Conservation (phyloP, 208 protist genomes). For the Herpetomonas tarakana region DNA sequence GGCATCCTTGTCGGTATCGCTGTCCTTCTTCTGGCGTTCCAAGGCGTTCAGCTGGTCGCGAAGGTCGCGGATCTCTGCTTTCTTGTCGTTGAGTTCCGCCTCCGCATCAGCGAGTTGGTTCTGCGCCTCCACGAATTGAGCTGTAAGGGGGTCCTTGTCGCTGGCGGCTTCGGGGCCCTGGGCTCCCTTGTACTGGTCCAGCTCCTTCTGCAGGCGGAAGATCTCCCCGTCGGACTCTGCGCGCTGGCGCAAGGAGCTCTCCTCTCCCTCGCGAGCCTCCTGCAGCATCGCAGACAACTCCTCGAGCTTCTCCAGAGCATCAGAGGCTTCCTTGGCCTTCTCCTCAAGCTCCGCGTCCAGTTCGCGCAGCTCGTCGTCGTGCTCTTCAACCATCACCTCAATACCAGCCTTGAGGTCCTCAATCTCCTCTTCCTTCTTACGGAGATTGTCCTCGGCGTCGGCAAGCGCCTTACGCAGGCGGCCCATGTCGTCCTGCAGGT, state of each 20-base stretch:
- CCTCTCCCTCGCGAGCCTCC: constrained; percentile 62
- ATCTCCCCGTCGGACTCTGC: constrained; percentile 68
- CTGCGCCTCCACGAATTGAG: constrained; percentile 25
- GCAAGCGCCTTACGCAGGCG: constrained; percentile 34
- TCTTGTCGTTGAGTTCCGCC: constrained; percentile 10
- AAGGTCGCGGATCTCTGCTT: constrained; percentile 1
- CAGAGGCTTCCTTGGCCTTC: constrained; percentile 60
- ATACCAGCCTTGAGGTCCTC: constrained; percentile 45
- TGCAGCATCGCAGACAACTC: constrained; percentile 78
- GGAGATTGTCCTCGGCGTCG: constrained; percentile 31
- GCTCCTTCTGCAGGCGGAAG: constrained; percentile 63
- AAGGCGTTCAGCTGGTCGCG: constrained; percentile 1
- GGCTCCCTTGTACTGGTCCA: constrained; percentile 43
- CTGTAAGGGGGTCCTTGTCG: constrained; percentile 22
- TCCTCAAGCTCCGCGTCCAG: constrained; percentile 45
- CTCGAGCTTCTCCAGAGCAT: constrained; percentile 67
- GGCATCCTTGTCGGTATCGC: constrained; percentile 2
- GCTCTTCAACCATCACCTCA: constrained; percentile 47
- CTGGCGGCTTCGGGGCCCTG: neutral
- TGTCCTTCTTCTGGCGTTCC: constrained; percentile 9
- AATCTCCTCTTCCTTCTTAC: constrained; percentile 45
- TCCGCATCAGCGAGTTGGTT: constrained; percentile 24
- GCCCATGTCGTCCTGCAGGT: constrained; percentile 29
- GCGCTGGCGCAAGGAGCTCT: constrained; percentile 45
- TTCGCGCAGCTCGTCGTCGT: constrained; percentile 58